Base-by-base conservation (phyloP, 306 rosid genomes). In the Cucumis cinereus region DNA sequence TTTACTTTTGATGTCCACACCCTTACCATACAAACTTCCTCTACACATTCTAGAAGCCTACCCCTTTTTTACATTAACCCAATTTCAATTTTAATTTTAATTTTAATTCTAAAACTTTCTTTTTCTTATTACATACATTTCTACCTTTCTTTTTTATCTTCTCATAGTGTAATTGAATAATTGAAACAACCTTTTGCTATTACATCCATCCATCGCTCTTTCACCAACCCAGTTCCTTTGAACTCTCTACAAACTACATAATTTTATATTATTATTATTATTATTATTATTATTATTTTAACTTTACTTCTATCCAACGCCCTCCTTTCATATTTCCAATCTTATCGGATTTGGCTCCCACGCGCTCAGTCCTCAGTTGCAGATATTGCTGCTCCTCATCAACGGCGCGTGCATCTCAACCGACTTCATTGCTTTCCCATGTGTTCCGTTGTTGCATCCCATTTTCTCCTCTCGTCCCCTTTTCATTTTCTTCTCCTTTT, bases 391-490 rank as follows among this genome's bases (percentile, higher is more conserved):
- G 77, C 89, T 84, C 76, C 67, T 85, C 83, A 80, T 79, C 62
- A 79, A 28, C 43, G 86, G 64, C 17, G 83, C 83, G 78, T 78
- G 74, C 57, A 86, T 80, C 60, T 87, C 88, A 80, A 70, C 84
- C 67, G 83, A 43, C 71, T 86, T 90, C 76, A 85, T 59, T 56
- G 81, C 78, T 83, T 94, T 90, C 10, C 77, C 36, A 15, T 35
- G 79, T 53, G 90, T 81, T 78, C 28, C 61, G 28, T 87, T 87
- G 56, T 64, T 49, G 20, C 86, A 80, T 55, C 82, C 88, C 20
- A 54, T 33, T 78, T 87, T 88, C 73, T 90, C 89, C 0, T 88
- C 86, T 3, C 88, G 85, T 12, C 4, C 82, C 76, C 90, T 87
- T 57, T 83, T 93, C 69, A 74, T 83, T 40, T 76, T 81, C 6